A percentile compares a stretch with the other conserved stretches of the same genome.
phyloP scores from a whole-genome alignment of 371 early-diverging fungal genomes.

The Mucor sp. region DNA sequence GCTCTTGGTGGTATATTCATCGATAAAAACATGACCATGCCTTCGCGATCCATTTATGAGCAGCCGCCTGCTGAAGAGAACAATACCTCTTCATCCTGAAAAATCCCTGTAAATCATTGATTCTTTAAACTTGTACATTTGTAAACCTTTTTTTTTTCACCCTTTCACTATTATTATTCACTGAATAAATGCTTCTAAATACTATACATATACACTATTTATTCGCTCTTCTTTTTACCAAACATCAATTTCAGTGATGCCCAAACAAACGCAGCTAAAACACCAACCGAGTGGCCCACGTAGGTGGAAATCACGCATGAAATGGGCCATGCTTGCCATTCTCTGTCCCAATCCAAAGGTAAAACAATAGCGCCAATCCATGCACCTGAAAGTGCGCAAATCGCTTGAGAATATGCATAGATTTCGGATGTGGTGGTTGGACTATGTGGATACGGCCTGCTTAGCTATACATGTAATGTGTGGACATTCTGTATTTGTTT shows the following conservation, averaged over 20 bases:
- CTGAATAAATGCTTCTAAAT: not conserved
- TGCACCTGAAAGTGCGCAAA: slow-evolving; percentile 48
- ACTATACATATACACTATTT: slow-evolving; percentile 11
- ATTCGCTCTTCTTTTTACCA: slow-evolving; percentile 49
- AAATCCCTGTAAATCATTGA: not conserved
- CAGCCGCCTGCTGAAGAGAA: not conserved
- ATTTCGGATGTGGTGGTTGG: slow-evolving; percentile 44
- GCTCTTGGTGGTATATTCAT: slow-evolving; percentile 63
- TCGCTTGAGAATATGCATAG: slow-evolving; percentile 45
- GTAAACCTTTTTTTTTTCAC: not conserved
- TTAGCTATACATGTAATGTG: not conserved
- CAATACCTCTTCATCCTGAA: not conserved
- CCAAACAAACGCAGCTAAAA: slow-evolving; percentile 47
- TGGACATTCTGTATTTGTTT: not conserved
- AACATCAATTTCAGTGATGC: slow-evolving; percentile 38
- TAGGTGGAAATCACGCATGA: slow-evolving; percentile 51
- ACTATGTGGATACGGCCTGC: slow-evolving; percentile 7
- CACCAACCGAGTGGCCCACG: slow-evolving; percentile 50
- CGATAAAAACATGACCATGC: slow-evolving; percentile 68
- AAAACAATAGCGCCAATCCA: slow-evolving; percentile 56
- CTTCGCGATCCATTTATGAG: slow-evolving; percentile 63
- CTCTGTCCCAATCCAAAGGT: slow-evolving; percentile 55
- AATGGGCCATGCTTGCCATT: slow-evolving; percentile 58
- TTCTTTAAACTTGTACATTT: slow-evolving; percentile 12
- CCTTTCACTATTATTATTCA: not conserved